Base-by-base conservation (phyloP, 2,329 filamentous ascomycete genomes). In the Alternaria tenuissima region DNA sequence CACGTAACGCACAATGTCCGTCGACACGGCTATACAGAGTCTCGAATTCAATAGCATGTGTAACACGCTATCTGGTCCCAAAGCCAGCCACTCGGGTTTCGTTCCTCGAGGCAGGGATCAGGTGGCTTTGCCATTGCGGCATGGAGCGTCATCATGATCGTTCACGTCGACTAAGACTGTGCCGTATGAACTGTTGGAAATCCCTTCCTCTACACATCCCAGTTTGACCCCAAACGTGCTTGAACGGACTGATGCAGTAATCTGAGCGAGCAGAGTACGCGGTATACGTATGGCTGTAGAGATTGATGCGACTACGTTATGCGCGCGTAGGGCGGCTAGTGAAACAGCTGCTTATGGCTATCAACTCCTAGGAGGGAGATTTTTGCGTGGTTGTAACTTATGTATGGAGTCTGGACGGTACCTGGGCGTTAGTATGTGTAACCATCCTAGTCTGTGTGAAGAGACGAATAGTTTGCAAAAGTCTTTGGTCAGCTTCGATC, bases 151-250 rank as follows among this genome's bases (percentile, higher is more conserved):
- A 36, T 32, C 3, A 49, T 5, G 14, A 24, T 49, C 20, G 46
- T 49, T 49, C 22, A n/a, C 16, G 14, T 49, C n/a, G 7, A 32
- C 46, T 49, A 8, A 30, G 36, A 49, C 8, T 49, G 32, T 49
- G 46, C 46, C 32, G 46, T 49, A 49, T 16, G 18, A 49, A 49
- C 20, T 36, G 24, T 36, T 49, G 30, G 46, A 49, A 49, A 49
- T 36, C 20, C 30, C 46, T 49, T 49, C n/a, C 46, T 49, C 16
- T 7, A 24, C 9, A 36, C 30, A 16, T 20, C 46, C 7, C 18
- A 1, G 46, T 4, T 6, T 36, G 30, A 16, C 46, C 14, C 14
- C 30, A 49, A n/a, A 49, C 18, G 2, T 18, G 30, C 8, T 20
- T 49, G 30, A 24, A 34, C n/a, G 38, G 14, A 36, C 46, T 20